Evolutionary conservation across 2,329 filamentous ascomycete species (phyloP), one percentile per base, ranked within the genome.

Genomic region (Alternaria sp.): DNA sequence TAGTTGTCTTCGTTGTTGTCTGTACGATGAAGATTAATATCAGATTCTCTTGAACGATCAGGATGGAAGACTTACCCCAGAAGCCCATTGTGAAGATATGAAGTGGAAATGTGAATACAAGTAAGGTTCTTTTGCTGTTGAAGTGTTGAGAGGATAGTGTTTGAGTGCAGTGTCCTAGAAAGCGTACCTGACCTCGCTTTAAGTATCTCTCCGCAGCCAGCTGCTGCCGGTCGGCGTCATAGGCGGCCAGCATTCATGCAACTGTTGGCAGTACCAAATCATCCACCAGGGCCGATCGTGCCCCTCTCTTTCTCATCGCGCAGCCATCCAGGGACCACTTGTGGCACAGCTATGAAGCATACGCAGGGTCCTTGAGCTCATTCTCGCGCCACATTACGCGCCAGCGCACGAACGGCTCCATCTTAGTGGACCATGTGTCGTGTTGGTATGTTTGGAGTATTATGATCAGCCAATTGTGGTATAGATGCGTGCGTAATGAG

Each of bases 1-100:
- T 88, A 86, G 66, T 83, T 79, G 49, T 85, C 76, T 61, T 85
- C 81, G 63, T 81, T 82, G 62, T 86, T 81, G 68, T 81, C 85
- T 87, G 26, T 44, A n/a, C 8, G 51, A 32, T 22, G 11, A 48
- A 48, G 57, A 60, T 61, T 38, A 61, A 39, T 18, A 9, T 34
- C 12, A 16, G 20, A 5, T 30, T 2, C 5, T 14, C 16, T 41
- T n/a, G 11, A 20, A 8, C 3, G 12, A 48, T 8, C 26, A 26
- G 30, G 7, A 26, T 5, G 12, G 16, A 9, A 2, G 26, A 26
- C 34, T 54, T 66, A 81, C 80, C 80, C 75, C 77, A 82, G 76
- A 81, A 82, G 71, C 72, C 72, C 81, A 82, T 83, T 48, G 54
- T 82, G 70, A 54, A 22, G 49, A 53, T 66, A 39, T 41, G 5